A percentile compares a stretch with the other conserved stretches of the same genome.
These are phyloP conservation scores for Colletotrichum sp. DNA, from an alignment of 2,329 filamentous ascomycete genomes.

Conservation along the genomic window DNA sequence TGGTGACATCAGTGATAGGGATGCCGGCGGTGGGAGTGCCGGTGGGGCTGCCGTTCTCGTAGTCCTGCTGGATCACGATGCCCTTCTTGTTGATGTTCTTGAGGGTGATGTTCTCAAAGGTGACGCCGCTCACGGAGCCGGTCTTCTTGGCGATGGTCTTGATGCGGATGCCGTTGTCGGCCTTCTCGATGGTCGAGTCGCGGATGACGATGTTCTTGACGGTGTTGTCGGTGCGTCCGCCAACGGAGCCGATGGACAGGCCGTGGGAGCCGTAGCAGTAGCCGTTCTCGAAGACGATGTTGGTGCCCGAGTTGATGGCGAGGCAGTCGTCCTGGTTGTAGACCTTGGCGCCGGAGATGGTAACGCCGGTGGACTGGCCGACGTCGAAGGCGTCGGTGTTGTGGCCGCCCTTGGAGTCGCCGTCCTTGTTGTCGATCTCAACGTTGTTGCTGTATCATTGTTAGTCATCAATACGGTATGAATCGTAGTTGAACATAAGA, in stretches of 20 bases:
- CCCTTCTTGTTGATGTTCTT: constrained; percentile 44
- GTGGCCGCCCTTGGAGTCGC: constrained; percentile 40
- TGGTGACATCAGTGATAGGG: constrained; percentile 54
- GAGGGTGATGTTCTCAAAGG: constrained; percentile 48
- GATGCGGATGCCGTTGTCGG: constrained; percentile 56
- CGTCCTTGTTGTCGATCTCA: constrained; percentile 42
- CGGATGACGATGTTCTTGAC: constrained; percentile 57
- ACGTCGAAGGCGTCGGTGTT: constrained; percentile 68
- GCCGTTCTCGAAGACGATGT: constrained; percentile 49
- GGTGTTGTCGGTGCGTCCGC: constrained; percentile 53
- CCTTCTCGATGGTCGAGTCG: constrained; percentile 53
- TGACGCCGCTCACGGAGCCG: constrained; percentile 46
- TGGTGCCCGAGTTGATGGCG: constrained; percentile 57
- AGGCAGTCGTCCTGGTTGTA: constrained; percentile 68
- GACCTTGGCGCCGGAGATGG: constrained; percentile 55
- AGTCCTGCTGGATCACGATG: constrained; percentile 47
- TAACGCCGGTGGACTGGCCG: constrained; percentile 50
- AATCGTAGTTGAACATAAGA: not conserved
- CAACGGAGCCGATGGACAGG: constrained; percentile 47
- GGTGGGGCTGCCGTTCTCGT: constrained; percentile 49
- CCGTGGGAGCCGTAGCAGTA: constrained; percentile 50
- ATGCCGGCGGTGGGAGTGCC: constrained; percentile 50
- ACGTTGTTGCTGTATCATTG: constrained; percentile 29
- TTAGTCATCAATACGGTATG: not conserved
- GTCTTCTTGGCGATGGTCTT: constrained; percentile 53